Conservation (phyloP, 2,329 filamentous ascomycete species). For the Gremmenia infestans region DNA sequence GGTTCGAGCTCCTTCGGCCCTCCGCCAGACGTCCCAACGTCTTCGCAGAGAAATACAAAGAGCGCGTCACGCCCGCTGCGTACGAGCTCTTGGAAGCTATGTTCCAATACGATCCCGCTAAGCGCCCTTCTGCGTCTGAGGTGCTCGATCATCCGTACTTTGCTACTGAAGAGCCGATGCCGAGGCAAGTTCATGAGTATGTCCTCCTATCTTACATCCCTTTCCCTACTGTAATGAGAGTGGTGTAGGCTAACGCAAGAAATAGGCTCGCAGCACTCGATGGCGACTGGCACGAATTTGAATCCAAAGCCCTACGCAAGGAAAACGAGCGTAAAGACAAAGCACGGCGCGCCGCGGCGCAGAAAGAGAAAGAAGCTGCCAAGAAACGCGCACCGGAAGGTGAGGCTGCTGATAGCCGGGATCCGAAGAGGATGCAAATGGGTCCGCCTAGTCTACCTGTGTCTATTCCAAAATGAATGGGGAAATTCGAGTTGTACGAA, state of each 20-base stretch:
- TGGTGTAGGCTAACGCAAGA: constrained; percentile 21
- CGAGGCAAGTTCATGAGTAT: constrained; percentile 77
- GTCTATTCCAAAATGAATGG: background rate
- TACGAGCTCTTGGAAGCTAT: constrained; percentile 79
- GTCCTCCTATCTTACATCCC: constrained; percentile 32
- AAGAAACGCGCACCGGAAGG: constrained; percentile 27
- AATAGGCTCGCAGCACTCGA: constrained; percentile 66
- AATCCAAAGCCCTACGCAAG: constrained; percentile 88
- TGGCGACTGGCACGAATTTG: constrained; percentile 98
- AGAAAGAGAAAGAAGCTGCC: constrained; percentile 25
- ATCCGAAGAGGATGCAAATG: constrained; percentile 26
- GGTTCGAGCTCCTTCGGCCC: constrained; percentile 89
- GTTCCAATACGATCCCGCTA: constrained; percentile 83
- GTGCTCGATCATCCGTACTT: constrained; percentile 89
- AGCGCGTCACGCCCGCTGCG: constrained; percentile 70
- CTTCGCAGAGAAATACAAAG: constrained; percentile 79
- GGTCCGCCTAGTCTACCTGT: constrained; percentile 14
- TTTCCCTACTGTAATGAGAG: background rate
- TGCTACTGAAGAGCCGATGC: constrained; percentile 68
- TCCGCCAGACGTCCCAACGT: constrained; percentile 65
- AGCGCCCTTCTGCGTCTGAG: constrained; percentile 76
- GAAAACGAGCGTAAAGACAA: constrained; percentile 69
- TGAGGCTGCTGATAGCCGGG: constrained; percentile 21
- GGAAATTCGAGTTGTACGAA: no score
- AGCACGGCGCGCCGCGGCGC: constrained; percentile 23